Percentiles rank a stretch among this genome's conserved stretches.
Evolutionary conservation across 768 basidiomycete genomes (phyloP).

Genomic region (Boletus reticulatus): DNA sequence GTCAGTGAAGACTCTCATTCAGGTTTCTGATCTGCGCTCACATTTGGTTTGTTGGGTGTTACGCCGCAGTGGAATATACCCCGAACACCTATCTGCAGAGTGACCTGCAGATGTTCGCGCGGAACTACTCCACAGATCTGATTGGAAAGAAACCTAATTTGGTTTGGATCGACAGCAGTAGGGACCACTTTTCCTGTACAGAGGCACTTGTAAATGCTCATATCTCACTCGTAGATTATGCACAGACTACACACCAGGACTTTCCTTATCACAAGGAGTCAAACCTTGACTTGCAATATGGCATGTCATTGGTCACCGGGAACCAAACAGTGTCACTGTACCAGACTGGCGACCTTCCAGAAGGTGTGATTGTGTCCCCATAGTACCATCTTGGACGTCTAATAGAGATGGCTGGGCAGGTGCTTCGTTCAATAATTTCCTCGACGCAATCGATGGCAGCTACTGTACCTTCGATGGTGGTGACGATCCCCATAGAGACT

Average conservation of each 20-base stretch:
- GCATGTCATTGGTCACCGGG: slow-evolving; percentile 31
- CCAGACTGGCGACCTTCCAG: slow-evolving; percentile 29
- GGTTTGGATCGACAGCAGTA: slow-evolving; percentile 37
- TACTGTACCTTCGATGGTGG: slow-evolving; percentile 39
- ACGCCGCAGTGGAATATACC: slow-evolving; percentile 31
- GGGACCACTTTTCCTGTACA: not conserved
- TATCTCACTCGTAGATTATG: slow-evolving; percentile 17
- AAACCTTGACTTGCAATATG: slow-evolving; percentile 32
- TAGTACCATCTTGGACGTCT: not conserved
- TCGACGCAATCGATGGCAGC: slow-evolving; percentile 37
- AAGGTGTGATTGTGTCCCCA: slow-evolving; percentile 14
- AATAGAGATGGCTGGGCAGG: slow-evolving; percentile 10
- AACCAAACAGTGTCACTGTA: slow-evolving; percentile 31
- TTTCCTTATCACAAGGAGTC: slow-evolving; percentile 29
- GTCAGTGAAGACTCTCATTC: slow-evolving; percentile 9
- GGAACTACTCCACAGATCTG: slow-evolving; percentile 16
- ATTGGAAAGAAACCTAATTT: slow-evolving; percentile 27
- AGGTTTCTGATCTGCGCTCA: not conserved
- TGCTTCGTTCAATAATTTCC: slow-evolving; percentile 37
- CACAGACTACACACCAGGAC: slow-evolving; percentile 20
- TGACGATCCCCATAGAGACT: slow-evolving; percentile 30
- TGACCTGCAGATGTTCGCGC: slow-evolving; percentile 35
- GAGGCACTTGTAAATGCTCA: not conserved
- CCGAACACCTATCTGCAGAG: slow-evolving; percentile 30
- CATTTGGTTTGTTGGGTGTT: not conserved